Evolutionary conservation across 768 basidiomycete species (phyloP), one percentile per base, ranked within the genome.

Genomic region (Psilocybe sp.): DNA sequence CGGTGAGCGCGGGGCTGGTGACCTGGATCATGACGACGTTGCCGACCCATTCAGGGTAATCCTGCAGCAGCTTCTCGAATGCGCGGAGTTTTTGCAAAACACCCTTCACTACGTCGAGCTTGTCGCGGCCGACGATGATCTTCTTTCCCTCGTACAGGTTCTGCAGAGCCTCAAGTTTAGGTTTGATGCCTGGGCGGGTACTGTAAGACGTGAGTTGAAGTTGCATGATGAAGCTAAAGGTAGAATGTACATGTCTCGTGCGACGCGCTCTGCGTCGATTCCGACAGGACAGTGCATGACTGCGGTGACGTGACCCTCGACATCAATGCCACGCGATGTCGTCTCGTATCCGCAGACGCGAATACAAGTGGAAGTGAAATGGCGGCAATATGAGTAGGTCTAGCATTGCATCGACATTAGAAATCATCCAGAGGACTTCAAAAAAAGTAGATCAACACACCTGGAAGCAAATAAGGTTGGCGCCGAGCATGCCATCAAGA

Each of bases 71-170:
- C 65, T 95, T 94, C 70, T 98, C 90, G 60, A 98, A 99, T 0
- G 95, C 95, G 43, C 91, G 89, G 34, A 99, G 81, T 89, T 99
- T 99, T 72, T 98, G 95, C 55, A 98, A 71, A 18, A 99, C 91
- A 39, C 96, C 96, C 72, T 98, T 98, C 60, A 97, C 94, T n/a
- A 94, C 91, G 61, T 98, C 96, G 37, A 98, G 79, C 74, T 99
- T 99, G 69, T 99, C 96, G 7, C 96, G 79, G 14, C 93, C 96
- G 11, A 98, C 90, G 49, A 99, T 94, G 62, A 99, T 98, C 78
- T 98, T 98, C 80, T 98, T 98, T 54, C 90, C 92, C 56, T 92
- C 86, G 66, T 99, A 99, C 12, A 98, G 68, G 15, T 83, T 75
- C 20, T 84, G 75, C 0, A 98, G 78, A 1, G 92, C 87, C 41